Evolutionary conservation across 305 asterid genomes (phyloP).

Genomic region (Rubia balearica): DNA sequence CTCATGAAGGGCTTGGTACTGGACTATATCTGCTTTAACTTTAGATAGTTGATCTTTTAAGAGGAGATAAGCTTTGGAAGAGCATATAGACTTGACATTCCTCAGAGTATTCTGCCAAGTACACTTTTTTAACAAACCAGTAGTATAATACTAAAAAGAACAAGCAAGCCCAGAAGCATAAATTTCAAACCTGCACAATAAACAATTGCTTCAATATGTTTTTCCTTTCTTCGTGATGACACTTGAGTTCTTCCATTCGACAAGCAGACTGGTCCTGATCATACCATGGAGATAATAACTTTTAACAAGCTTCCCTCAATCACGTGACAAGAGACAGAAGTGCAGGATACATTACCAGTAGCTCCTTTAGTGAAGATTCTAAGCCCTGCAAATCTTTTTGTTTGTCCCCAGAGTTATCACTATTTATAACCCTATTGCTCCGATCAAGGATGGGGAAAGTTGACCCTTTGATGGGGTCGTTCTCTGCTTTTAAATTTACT

Average conservation of each 20-base stretch:
- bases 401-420: conserved; percentile 60
- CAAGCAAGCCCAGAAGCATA: not conserved
- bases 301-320: conserved; percentile 8
- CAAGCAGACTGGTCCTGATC: conserved; percentile 63
- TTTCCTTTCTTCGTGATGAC: conserved; percentile 77
- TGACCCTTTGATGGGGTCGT: conserved; percentile 53
- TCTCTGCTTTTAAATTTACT: conserved; percentile 66
- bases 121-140: conserved; percentile 12
- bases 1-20: conserved; percentile 70
- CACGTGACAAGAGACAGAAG: conserved; percentile 21
- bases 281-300: conserved; percentile 12
- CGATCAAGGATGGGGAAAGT: conserved; percentile 42
- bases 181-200: conserved; percentile 58
- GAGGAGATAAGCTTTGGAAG: conserved; percentile 62
- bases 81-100: conserved; percentile 57
- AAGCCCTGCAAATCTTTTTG: conserved; percentile 69
- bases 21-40: conserved; percentile 60
- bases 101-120: conserved; percentile 67
- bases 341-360: conserved; percentile 45
- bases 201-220: conserved; percentile 61
- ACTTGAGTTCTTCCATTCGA: conserved; percentile 61
- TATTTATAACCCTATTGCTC: conserved; percentile 43
- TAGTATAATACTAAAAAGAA: conserved; percentile 17
- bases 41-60: conserved; percentile 73
- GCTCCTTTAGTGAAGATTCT: conserved; percentile 68